Base-by-base conservation (phyloP, 371 early-diverging fungal genomes). In the Zopfochytrium polystomum region DNA sequence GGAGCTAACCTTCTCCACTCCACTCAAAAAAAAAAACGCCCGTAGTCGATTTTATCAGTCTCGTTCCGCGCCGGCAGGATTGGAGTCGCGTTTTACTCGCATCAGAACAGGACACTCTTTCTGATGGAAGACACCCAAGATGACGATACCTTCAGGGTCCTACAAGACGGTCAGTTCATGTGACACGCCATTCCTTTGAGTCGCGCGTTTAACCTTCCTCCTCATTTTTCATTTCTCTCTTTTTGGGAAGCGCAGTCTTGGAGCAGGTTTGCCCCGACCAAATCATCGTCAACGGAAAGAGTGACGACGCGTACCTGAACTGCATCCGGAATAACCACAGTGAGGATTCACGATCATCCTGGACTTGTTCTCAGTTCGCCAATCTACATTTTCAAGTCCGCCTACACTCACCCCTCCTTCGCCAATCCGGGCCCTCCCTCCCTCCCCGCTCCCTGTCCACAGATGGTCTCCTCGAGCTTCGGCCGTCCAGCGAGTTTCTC, bases 401-500 rank as follows among this genome's bases (percentile, higher is more conserved):
- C n/a, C n/a, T n/a, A n/a, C n/a, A n/a, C n/a, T n/a, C n/a, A n/a
- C n/a, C n/a, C n/a, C n/a, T n/a, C n/a, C n/a, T n/a, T n/a, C n/a
- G n/a, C n/a, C n/a, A n/a, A n/a, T n/a, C n/a, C n/a, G n/a, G n/a
- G n/a, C n/a, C n/a, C n/a, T n/a, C n/a, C n/a, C n/a, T n/a, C n/a
- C n/a, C 65, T 13, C 27, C 56, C 33, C 48, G 7, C 48, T n/a
- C 27, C 44, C 3, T 5, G 30, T 57, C 22, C n/a, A n/a, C n/a
- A n/a, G n/a, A n/a, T n/a, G n/a, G n/a, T n/a, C n/a, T n/a, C 15
- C 38, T 80, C 2, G 77, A 80, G 26, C 38, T 38, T 38, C 73
- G 82, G 0, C 80, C 80, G 0, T 52, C 62, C 1, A 75, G 77
- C 23, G 84, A 85, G n/a, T 86, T 87, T 62, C 38, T 62, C 1